Evolutionary conservation across 768 basidiomycete genomes (phyloP).

Genomic region (Tricholoma sp.): DNA sequence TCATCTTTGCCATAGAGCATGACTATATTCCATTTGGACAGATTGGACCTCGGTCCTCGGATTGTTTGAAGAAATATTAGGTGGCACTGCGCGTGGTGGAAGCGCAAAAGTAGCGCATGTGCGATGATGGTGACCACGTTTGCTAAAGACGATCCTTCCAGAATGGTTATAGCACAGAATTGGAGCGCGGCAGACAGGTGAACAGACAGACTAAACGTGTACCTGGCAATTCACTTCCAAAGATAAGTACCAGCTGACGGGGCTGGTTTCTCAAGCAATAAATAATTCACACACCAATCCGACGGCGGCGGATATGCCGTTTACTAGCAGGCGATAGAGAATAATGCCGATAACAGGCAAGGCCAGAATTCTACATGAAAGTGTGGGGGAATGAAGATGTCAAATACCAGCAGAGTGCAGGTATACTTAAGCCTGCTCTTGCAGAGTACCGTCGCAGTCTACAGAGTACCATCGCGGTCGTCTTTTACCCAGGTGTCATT

Average conservation of each 20-base stretch:
- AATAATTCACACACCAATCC: background rate
- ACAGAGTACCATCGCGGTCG: background rate
- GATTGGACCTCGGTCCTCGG: too few species aligned
- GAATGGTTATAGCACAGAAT: background rate
- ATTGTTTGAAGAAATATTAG: too few species aligned
- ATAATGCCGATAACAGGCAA: background rate
- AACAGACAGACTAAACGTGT: background rate
- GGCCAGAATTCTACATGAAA: background rate
- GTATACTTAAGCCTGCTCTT: background rate
- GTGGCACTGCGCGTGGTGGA: too few species aligned
- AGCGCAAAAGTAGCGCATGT: too few species aligned
- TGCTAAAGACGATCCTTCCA: slow-evolving; percentile 35
- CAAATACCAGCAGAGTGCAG: too few species aligned
- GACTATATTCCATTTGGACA: too few species aligned
- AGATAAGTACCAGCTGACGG: background rate
- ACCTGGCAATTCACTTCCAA: background rate
- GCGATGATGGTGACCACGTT: too few species aligned
- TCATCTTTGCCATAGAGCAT: too few species aligned
- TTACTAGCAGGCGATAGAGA: background rate
- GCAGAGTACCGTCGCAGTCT: background rate
- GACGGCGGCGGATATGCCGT: background rate
- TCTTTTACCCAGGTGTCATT: background rate
- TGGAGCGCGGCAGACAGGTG: background rate
- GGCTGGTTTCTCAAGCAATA: background rate
- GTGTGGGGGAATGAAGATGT: background rate